These are phyloP conservation scores for Fusarium sulawesiense DNA, from an alignment of 2,329 filamentous ascomycete genomes.

Conservation along the genomic window DNA sequence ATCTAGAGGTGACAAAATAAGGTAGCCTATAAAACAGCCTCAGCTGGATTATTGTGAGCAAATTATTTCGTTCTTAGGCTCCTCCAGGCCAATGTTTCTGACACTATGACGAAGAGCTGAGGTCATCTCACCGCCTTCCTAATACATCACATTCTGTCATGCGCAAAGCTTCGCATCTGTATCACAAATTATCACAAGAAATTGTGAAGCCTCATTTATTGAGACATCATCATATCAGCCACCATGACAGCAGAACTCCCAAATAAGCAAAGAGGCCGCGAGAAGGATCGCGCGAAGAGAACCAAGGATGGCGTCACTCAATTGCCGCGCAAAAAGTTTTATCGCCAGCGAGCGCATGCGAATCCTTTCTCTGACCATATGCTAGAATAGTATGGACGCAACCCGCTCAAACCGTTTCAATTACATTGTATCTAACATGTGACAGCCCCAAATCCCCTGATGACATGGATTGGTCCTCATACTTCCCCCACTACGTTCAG, in stretches of 20 bases:
- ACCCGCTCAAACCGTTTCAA: slow-evolving; percentile 6
- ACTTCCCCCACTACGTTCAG: slow-evolving; percentile 80
- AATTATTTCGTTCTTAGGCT: background rate
- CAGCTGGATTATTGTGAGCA: background rate
- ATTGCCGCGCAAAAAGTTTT: slow-evolving; percentile 94
- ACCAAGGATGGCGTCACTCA: slow-evolving; percentile 65
- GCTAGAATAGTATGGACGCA: slow-evolving; percentile 77
- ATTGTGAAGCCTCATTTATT: background rate
- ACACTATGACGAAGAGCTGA: slow-evolving; percentile 1
- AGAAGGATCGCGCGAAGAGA: slow-evolving; percentile 70
- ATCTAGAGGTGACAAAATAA: background rate
- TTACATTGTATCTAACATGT: slow-evolving; percentile 22
- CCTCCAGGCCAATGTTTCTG: background rate
- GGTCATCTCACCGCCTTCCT: slow-evolving; percentile 45
- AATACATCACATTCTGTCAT: slow-evolving; percentile 27
- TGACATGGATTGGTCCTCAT: slow-evolving; percentile 89
- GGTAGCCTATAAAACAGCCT: too few species aligned
- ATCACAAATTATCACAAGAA: slow-evolving; percentile 30
- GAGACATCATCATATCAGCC: slow-evolving; percentile 8
- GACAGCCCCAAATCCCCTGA: slow-evolving; percentile 79
- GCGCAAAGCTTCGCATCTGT: slow-evolving; percentile 24
- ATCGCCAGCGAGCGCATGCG: slow-evolving; percentile 94
- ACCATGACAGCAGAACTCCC: slow-evolving; percentile 47
- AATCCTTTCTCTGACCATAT: slow-evolving; percentile 98
- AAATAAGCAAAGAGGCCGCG: slow-evolving; percentile 73